Evolutionary conservation across 108 stramenopile genomes (phyloP), one percentile per base, ranked within the genome.

Genomic region (Cyclotella cryptica): DNA sequence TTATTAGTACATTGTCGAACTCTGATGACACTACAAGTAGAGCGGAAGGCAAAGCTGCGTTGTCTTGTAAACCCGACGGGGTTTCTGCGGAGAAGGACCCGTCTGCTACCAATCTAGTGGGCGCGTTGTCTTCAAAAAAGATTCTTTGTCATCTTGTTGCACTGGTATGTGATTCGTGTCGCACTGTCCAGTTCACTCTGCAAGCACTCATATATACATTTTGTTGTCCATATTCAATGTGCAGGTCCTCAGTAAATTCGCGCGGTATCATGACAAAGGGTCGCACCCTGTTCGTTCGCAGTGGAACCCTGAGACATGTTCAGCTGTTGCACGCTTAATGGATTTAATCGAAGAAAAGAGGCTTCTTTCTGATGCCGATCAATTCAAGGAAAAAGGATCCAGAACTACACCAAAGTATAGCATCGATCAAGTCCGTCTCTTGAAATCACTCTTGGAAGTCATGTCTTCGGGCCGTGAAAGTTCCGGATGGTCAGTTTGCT

Each of bases 281-380:
- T 85, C 79, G 80, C 87, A 89, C 57, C 63, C 60, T 68, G 57
- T 45, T 19, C 70, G 74, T 28, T 80, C 78, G 19, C 66, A 86
- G 22, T 96, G 95, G 95, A 85, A 67, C 64, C 24, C 72, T 41
- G 84, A 89, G 59, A 64, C 89, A 22, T 89, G 90, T 68, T 77
- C 87, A 22, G 88, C 90, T 18, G 84, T 94, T 62, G 90, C 93
- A 12, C 66, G 89, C 12, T 53, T 93, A 18, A 88, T 90, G 78
- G 66, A 88, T 51, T 61, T 94, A 41, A 80, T 96, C 0, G 95
- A 96, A 82, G 93, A 96, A 72, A 93, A 91, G 72, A 67, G 85
- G 29, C 76, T 96, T 35, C 75, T 96, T 15, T 28, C 55, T 19
- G 63, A 75, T 30, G 19, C 21, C 55, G 45, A 79, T 2, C 30